Percentiles rank a stretch among this genome's conserved stretches.
phyloP scores from a whole-genome alignment of 1,284 basidiomycete species.

The Sutorius eximius region DNA sequence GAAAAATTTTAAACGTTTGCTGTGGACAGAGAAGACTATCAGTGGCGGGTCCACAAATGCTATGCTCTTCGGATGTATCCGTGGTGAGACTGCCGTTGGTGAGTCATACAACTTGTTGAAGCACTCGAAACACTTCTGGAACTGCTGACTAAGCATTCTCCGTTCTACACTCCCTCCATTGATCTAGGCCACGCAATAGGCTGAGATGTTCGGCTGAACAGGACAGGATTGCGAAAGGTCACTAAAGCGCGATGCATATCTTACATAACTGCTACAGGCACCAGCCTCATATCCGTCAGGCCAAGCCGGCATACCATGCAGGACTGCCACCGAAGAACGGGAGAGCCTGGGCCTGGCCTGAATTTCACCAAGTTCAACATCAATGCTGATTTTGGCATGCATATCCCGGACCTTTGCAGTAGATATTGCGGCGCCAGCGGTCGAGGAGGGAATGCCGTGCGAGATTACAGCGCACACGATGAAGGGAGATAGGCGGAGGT shows the following conservation, averaged over 20 bases:
- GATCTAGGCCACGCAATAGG: no score
- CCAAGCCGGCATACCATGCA: neutral
- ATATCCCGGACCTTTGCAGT: neutral
- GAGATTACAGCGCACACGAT: neutral
- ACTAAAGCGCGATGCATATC: no score
- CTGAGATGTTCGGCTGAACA: no score
- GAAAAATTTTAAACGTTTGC: constrained; percentile 65
- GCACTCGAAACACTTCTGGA: neutral
- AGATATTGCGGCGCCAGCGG: neutral
- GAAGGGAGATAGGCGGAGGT: no score
- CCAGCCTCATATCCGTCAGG: neutral
- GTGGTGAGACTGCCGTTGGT: constrained; percentile 47
- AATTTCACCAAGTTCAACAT: neutral
- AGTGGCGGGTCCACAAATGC: constrained; percentile 59
- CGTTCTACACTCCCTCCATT: no score
- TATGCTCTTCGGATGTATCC: constrained; percentile 66
- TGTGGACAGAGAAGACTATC: constrained; percentile 59
- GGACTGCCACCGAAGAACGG: neutral
- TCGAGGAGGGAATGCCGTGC: neutral
- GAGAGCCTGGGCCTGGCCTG: no score
- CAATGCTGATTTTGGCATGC: neutral
- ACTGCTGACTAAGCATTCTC: no score
- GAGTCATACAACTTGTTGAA: neutral
- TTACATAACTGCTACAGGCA: neutral
- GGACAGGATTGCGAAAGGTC: no score